Evolutionary conservation across 805 yeast species (phyloP).

Genomic region (Candida sithepensis): DNA sequence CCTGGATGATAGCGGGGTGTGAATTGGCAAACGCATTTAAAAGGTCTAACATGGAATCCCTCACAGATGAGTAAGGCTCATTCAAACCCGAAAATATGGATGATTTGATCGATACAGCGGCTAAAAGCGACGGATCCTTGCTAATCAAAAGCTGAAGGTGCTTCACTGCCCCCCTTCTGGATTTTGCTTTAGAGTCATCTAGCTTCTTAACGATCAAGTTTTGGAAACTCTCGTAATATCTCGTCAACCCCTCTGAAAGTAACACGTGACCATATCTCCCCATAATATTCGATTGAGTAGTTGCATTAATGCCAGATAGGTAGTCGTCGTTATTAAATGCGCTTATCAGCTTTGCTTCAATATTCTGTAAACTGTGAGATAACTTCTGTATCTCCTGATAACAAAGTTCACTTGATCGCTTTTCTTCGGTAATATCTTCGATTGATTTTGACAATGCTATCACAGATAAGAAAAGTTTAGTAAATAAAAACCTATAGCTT

Average conservation of each 20-base stretch:
- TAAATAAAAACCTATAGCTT: slow-evolving; percentile 1
- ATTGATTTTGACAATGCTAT: not conserved
- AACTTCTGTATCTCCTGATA: not conserved
- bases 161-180: slow-evolving; percentile 63
- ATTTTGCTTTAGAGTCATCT: slow-evolving; percentile 45
- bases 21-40: slow-evolving; percentile 44
- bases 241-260: slow-evolving; percentile 30
- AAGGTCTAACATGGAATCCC: slow-evolving; percentile 73
- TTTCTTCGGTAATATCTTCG: not conserved
- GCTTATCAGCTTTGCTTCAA: not conserved
- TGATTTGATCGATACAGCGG: slow-evolving; percentile 45
- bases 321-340: not conserved
- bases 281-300: not conserved
- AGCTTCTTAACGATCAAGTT: slow-evolving; percentile 45
- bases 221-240: slow-evolving; percentile 51
- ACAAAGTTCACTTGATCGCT: not conserved
- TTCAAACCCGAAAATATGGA: slow-evolving; percentile 49
- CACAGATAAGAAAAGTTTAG: not conserved
- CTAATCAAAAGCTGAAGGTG: slow-evolving; percentile 53
- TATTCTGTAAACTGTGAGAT: not conserved
- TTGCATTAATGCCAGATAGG: no score
- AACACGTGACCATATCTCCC: slow-evolving; percentile 24
- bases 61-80: slow-evolving; percentile 67
- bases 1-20: slow-evolving; percentile 42
- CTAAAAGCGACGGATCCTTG: slow-evolving; percentile 48